Evolutionary conservation across 352 stramenopile genomes (phyloP), one percentile per base, ranked within the genome.

Genomic region (Phytophthora citrophthora): DNA sequence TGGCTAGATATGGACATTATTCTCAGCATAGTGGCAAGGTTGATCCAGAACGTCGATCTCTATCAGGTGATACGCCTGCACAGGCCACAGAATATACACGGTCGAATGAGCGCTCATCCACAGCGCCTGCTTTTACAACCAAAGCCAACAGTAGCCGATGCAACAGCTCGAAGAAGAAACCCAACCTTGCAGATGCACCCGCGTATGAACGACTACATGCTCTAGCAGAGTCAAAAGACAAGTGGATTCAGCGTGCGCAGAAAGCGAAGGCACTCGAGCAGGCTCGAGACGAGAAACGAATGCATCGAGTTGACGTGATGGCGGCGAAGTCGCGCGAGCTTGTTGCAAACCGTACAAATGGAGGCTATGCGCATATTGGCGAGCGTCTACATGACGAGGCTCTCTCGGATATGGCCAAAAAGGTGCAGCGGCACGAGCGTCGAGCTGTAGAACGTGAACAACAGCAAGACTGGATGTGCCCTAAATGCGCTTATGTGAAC

Each of bases 1-100:
- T 90, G 71, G 81, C 84, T 49, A 88, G 89, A 45, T 94, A 91
- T 66, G 83, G 81, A 1, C 81, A 90, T 53, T 88, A 89, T 58
- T 85, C 76, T 4, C 81, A 84, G 36, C 79, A 89, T 70, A 90
- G 68, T 58, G 82, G 71, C 50, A 88, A 88, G 32, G 73, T 89
- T 16, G 70, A 88, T 36, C 51, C 45, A 12, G 47, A 60, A 43
- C 60, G 59, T 40, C 34, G 48, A 55, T 38, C 60, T 40, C 41
- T 39, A 18, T 61, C 52, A 9, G 50, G 47, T n/a, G 76, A 83
- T 20, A 46, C 59, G 13, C 56, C 80, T 54, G 75, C 68, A 3
- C 70, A 87, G 20, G 40, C 74, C 9, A 69, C 57, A 1, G 74
- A 86, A 24, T 68, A 78, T 36, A 68, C 63, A 16, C 54, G 73